Percentiles rank a stretch among this genome's conserved stretches.
Conservation (phyloP, 2,329 filamentous ascomycete genomes). For the Neopestalotiopsis clavispora region DNA sequence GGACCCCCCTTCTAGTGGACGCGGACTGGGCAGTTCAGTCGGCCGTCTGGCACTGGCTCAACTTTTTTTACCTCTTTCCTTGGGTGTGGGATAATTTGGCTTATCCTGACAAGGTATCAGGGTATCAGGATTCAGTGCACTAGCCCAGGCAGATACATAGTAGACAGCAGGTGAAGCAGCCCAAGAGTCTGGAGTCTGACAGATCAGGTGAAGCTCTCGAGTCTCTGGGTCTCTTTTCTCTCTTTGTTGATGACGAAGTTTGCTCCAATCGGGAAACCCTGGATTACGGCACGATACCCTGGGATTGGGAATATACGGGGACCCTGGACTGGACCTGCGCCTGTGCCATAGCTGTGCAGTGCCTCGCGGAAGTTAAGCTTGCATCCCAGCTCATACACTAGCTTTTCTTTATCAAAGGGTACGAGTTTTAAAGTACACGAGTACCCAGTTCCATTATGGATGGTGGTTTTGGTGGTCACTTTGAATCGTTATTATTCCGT, state of each 20-base stretch:
- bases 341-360: no score
- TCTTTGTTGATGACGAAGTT: not conserved
- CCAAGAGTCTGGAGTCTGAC: no score
- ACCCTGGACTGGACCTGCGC: not conserved
- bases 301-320: not conserved
- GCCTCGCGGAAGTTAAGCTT: not conserved
- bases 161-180: not conserved
- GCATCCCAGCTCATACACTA: not conserved
- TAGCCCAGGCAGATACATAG: not conserved
- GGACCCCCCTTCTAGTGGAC: not conserved
- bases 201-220: not conserved
- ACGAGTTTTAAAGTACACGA: not conserved
- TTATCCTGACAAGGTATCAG: not conserved
- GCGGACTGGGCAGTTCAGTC: not conserved
- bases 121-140: not conserved
- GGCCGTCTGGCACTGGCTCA: not conserved
- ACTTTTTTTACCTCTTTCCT: no score
- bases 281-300: not conserved
- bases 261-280: not conserved
- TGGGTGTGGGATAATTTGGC: not conserved
- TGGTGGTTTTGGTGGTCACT: no score
- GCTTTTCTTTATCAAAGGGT: not conserved
- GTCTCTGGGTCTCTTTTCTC: not conserved
- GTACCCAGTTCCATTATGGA: no score
- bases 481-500: not conserved